phyloP scores from a whole-genome alignment of 78 protist genomes.

The Polysphondylium violaceum region DNA sequence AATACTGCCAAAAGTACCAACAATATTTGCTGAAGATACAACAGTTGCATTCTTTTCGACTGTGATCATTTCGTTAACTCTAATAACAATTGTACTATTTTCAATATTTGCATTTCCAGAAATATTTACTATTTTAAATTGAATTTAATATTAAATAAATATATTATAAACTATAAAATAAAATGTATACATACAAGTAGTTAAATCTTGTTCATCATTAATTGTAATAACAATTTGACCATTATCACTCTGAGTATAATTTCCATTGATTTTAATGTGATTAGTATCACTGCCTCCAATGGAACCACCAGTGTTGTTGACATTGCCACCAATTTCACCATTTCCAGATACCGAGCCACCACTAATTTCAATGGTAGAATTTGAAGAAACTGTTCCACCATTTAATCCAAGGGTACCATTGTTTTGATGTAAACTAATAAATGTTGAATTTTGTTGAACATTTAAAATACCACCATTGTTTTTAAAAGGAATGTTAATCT shows the following conservation, averaged over 20 bases:
- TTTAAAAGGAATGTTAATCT: neutral
- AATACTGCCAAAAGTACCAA: conserved; percentile 1
- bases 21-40: neutral
- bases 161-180: neutral
- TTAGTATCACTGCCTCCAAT: neutral
- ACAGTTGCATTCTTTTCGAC: neutral
- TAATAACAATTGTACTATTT: neutral
- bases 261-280: neutral
- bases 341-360: neutral
- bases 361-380: neutral
- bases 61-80: neutral
- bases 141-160: neutral
- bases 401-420: neutral
- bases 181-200: neutral
- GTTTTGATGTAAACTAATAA: neutral
- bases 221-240: neutral
- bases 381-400: neutral
- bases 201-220: neutral
- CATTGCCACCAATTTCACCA: neutral
- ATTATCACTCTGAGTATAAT: neutral
- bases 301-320: neutral
- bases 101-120: neutral
- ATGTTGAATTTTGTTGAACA: neutral
- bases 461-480: conserved; percentile 8
- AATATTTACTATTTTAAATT: neutral